Evolutionary conservation across 805 yeast genomes (phyloP).

Genomic region (Hanseniaspora clermontiae): DNA sequence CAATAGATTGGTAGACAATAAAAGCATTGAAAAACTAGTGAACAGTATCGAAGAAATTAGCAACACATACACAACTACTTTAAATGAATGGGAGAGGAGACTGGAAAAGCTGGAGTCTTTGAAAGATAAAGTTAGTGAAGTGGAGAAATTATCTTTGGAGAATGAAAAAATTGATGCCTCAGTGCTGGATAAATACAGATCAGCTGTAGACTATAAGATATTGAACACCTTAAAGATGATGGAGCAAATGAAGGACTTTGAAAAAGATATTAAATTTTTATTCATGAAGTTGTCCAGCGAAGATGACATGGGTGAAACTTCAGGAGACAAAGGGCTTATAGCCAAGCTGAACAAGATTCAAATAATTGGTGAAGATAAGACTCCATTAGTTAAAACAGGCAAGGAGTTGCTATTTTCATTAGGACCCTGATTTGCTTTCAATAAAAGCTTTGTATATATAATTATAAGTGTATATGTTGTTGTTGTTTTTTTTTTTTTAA

Average conservation of each 20-base stretch:
- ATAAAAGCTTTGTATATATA: no score
- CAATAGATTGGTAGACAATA: neutral
- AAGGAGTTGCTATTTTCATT: neutral
- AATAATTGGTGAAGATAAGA: neutral
- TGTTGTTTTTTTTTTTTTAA: conserved; percentile 25
- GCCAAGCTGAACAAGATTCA: neutral
- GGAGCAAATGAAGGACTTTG: neutral
- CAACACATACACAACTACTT: neutral
- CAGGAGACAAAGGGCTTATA: neutral
- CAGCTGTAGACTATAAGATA: neutral
- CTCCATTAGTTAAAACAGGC: neutral
- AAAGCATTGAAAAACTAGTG: neutral
- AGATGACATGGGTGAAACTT: neutral
- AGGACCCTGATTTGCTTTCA: neutral
- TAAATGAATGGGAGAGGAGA: neutral
- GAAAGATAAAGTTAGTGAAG: neutral
- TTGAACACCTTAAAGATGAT: neutral
- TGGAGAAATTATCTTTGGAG: neutral
- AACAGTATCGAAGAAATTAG: neutral
- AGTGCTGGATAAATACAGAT: neutral
- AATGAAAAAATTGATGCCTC: neutral
- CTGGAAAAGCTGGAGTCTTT: neutral
- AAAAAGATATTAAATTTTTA: neutral
- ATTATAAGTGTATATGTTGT: neutral
- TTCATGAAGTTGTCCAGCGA: neutral